Conservation (phyloP, 345 rosid species). For the Hevea brasiliensis region DNA sequence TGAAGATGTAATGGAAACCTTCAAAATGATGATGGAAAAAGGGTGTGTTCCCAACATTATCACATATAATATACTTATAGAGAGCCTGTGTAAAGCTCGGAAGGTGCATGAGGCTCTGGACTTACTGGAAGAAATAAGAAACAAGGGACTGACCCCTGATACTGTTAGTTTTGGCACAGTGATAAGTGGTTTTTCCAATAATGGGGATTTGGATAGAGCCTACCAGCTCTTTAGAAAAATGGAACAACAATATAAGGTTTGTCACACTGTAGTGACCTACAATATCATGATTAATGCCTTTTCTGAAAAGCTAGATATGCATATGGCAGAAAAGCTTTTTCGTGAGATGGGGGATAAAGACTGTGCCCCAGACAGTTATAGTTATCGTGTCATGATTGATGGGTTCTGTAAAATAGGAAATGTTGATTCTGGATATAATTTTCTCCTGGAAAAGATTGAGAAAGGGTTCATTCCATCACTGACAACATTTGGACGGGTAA, state of each 20-base stretch:
- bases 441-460: constrained; percentile 56
- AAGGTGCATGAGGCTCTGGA: constrained; percentile 63
- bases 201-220: constrained; percentile 68
- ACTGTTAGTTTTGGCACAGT: constrained; percentile 61
- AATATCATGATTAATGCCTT: constrained; percentile 76
- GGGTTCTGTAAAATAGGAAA: constrained; percentile 80
- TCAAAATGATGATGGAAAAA: constrained; percentile 63
- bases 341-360: constrained; percentile 58
- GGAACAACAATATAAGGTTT: constrained; percentile 49
- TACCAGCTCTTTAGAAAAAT: constrained; percentile 54
- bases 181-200: constrained; percentile 64
- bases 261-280: constrained; percentile 60
- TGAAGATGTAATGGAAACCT: constrained; percentile 79
- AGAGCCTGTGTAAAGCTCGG: constrained; percentile 74
- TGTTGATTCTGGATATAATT: constrained; percentile 50
- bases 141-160: constrained; percentile 59
- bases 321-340: constrained; percentile 64
- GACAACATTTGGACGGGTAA: constrained; percentile 71
- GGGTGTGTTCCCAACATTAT: constrained; percentile 70
- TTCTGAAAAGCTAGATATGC: constrained; percentile 57
- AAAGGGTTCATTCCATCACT: constrained; percentile 67
- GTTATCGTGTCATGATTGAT: constrained; percentile 73
- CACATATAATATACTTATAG: constrained; percentile 62
- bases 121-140: constrained; percentile 56
- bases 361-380: constrained; percentile 65